phyloP scores from a whole-genome alignment of 2,329 filamentous ascomycete species.

The Fusarium floridanum region DNA sequence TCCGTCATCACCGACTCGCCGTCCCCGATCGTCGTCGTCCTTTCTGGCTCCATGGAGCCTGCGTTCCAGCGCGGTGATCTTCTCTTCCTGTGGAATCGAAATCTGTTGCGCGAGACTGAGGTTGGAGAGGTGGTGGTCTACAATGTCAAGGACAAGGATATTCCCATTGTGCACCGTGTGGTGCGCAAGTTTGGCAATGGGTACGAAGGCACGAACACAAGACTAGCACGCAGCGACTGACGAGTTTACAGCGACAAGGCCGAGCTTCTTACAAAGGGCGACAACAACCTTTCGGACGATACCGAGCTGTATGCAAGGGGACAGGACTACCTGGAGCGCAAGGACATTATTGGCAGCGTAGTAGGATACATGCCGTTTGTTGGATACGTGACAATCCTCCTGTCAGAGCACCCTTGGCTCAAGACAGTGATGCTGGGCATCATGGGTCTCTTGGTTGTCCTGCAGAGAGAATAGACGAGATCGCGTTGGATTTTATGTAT shows the following conservation, averaged over 20 bases:
- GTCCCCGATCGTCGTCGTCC: conserved; percentile 85
- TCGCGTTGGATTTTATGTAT: conserved; percentile 5
- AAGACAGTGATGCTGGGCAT: conserved; percentile 95
- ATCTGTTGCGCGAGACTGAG: conserved; percentile 66
- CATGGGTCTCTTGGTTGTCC: conserved; percentile 93
- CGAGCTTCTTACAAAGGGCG: conserved; percentile 94
- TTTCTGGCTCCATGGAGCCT: conserved; percentile 87
- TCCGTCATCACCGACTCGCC: conserved; percentile 82
- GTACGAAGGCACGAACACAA: conserved; percentile 51
- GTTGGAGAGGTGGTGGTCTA: conserved; percentile 73
- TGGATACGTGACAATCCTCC: conserved; percentile 95
- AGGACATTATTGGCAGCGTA: conserved; percentile 94
- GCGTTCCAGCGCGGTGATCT: conserved; percentile 85
- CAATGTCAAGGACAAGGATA: conserved; percentile 93
- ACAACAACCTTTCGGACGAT: conserved; percentile 95
- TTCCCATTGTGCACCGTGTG: conserved; percentile 95
- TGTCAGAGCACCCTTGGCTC: conserved; percentile 96
- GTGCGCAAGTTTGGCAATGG: conserved; percentile 79
- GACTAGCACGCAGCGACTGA: conserved; percentile 7
- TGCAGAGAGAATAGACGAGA: conserved; percentile 82
- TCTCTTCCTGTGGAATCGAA: conserved; percentile 82
- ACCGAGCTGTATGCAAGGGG: conserved; percentile 86
- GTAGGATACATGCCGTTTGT: conserved; percentile 93
- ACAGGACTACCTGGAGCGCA: conserved; percentile 87
- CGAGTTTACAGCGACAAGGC: conserved; percentile 60